Evolutionary conservation across 1,284 basidiomycete genomes (phyloP).

Genomic region (Ustilago tritici): DNA sequence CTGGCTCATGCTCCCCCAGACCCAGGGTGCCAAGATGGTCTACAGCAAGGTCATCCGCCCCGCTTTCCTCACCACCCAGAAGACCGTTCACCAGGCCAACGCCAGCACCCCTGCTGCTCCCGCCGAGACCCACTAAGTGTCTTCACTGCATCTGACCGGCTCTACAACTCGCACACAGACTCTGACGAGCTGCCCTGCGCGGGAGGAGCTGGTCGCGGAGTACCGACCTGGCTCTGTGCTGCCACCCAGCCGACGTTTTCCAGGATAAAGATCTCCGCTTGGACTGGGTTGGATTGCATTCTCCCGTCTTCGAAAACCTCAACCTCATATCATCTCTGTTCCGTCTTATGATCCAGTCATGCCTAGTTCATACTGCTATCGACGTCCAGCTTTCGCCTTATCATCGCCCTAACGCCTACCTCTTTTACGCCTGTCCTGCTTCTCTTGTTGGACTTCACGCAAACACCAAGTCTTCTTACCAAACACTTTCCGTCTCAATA

Average conservation of each 20-base stretch:
- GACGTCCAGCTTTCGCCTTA: slow-evolving; percentile 10
- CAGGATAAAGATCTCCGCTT: not conserved
- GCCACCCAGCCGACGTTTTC: not conserved
- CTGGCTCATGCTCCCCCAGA: slow-evolving; percentile 90
- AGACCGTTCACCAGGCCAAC: slow-evolving; percentile 54
- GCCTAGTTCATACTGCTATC: slow-evolving; percentile 20
- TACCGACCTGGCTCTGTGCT: not conserved
- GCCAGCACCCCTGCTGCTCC: slow-evolving; percentile 46
- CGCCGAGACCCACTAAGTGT: slow-evolving; percentile 51
- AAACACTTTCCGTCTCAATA: not conserved
- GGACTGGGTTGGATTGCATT: slow-evolving; percentile 5
- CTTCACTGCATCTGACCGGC: not conserved
- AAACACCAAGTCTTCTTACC: slow-evolving; percentile 21
- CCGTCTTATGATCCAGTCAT: slow-evolving; percentile 22
- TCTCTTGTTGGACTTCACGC: slow-evolving; percentile 20
- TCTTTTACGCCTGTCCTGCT: slow-evolving; percentile 16
- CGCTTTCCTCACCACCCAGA: slow-evolving; percentile 55
- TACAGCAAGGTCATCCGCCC: slow-evolving; percentile 67
- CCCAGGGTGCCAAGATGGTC: slow-evolving; percentile 71
- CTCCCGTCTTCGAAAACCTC: slow-evolving; percentile 7
- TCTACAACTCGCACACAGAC: not conserved
- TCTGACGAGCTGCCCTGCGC: not conserved
- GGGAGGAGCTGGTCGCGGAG: slow-evolving; percentile 2
- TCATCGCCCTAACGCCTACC: slow-evolving; percentile 5
- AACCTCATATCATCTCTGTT: slow-evolving; percentile 8